Evolutionary conservation across 2,329 filamentous ascomycete species (phyloP).

Genomic region (Phaeosphaeriaceae sp.): DNA sequence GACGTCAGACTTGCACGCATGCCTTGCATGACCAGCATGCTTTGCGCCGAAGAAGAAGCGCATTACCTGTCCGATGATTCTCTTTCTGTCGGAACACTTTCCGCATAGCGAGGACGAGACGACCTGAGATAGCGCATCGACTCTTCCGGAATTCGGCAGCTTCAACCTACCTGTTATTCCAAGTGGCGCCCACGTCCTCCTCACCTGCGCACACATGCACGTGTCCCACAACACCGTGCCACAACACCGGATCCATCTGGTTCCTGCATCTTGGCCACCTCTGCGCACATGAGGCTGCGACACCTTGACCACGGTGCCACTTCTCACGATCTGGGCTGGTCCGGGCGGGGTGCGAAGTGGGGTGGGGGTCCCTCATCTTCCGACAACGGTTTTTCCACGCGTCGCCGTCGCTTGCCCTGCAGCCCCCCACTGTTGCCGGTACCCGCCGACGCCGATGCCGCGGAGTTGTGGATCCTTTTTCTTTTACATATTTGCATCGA

Average conservation of each 20-base stretch:
- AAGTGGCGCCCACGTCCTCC: background rate
- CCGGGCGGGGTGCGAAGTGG: no score
- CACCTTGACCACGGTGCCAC: no score
- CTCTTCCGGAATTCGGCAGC: background rate
- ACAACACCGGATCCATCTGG: background rate
- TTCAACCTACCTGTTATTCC: background rate
- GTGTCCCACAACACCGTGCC: background rate
- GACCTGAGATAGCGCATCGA: background rate
- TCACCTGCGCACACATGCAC: background rate
- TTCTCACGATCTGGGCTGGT: no score
- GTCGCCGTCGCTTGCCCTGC: background rate
- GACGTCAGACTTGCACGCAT: background rate
- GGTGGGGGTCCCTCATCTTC: no score
- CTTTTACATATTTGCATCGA: constrained; percentile 5
- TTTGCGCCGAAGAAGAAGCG: background rate
- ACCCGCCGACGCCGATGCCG: constrained; percentile 1
- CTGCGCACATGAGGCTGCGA: background rate
- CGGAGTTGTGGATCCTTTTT: background rate
- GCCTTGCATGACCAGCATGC: background rate
- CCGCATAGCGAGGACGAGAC: background rate
- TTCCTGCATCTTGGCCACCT: constrained; percentile 1
- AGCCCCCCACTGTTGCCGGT: background rate
- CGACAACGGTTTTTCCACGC: background rate
- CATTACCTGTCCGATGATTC: background rate
- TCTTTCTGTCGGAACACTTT: background rate